These are phyloP conservation scores for Raphidocelis subcapitata DNA, from an alignment of 139 green algal genomes.

Conservation along the genomic window DNA sequence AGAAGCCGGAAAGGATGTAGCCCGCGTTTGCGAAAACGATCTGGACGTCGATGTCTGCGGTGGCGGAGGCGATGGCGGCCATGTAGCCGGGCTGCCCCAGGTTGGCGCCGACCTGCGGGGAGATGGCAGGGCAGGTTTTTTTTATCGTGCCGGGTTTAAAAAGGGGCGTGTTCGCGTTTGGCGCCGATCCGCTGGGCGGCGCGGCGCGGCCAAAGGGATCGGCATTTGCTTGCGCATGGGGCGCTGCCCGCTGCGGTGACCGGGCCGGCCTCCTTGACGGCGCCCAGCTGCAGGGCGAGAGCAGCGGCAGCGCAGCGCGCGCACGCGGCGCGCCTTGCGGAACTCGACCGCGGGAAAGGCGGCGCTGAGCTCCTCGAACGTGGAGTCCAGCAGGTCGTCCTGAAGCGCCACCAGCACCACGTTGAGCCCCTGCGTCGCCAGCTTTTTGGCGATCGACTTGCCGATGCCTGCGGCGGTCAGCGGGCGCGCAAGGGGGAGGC, in stretches of 20 bases:
- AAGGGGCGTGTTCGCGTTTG: too few species aligned
- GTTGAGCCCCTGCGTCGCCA: conserved; percentile 86
- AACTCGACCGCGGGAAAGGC: conserved; percentile 70
- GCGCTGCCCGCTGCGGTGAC: too few species aligned
- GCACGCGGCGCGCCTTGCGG: conserved; percentile 57
- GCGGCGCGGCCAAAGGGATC: too few species aligned
- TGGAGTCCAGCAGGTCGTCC: conserved; percentile 75
- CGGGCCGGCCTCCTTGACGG: too few species aligned
- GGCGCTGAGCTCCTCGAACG: conserved; percentile 64
- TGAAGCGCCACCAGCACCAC: conserved; percentile 88
- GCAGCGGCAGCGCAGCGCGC: too few species aligned
- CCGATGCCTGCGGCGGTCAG: conserved; percentile 78
- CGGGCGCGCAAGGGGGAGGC: too few species aligned
- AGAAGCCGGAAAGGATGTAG: conserved; percentile 95
- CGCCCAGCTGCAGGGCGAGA: too few species aligned
- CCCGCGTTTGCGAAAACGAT: conserved; percentile 94
- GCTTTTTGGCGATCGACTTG: conserved; percentile 77
- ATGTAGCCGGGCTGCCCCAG: conserved; percentile 75
- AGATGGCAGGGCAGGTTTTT: neutral
- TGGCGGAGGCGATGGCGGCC: conserved; percentile 63
- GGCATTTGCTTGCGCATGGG: too few species aligned
- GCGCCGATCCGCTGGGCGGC: too few species aligned
- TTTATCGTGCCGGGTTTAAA: too few species aligned
- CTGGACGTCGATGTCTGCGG: conserved; percentile 81
- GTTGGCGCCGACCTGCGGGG: conserved; percentile 70